phyloP scores from a whole-genome alignment of 2,329 filamentous ascomycete species.

The Venturia carpophila region DNA sequence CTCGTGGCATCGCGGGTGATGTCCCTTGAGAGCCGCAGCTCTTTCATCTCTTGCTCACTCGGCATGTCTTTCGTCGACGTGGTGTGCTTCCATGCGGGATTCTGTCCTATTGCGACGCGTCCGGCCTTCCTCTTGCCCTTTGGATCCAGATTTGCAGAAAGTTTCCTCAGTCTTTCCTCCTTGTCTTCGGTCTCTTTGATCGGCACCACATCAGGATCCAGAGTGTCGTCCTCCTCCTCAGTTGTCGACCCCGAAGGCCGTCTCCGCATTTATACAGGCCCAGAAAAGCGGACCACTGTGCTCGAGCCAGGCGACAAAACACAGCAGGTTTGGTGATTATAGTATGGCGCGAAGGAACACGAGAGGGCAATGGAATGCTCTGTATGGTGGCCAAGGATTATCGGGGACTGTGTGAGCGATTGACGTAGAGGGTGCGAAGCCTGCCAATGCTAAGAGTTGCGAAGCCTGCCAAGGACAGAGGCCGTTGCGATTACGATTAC shows the following conservation, averaged over 20 bases:
- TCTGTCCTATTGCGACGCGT: not conserved
- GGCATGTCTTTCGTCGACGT: not conserved
- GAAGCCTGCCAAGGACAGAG: not conserved
- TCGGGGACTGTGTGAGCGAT: not conserved
- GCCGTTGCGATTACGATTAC: slow-evolving; percentile 11
- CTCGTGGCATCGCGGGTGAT: slow-evolving; percentile 24
- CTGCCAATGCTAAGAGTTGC: not conserved
- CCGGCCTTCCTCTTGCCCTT: slow-evolving; percentile 6
- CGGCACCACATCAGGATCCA: slow-evolving; percentile 5
- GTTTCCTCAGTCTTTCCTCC: slow-evolving; percentile 15
- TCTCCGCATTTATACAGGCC: slow-evolving; percentile 32
- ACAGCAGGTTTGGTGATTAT: slow-evolving; percentile 9
- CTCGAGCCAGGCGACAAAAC: slow-evolving; percentile 13
- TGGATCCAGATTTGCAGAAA: not conserved
- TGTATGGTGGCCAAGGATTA: not conserved
- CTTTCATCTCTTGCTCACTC: slow-evolving; percentile 21
- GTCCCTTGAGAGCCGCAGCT: slow-evolving; percentile 13
- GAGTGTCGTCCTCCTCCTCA: slow-evolving; percentile 28
- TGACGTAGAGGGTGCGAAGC: not conserved
- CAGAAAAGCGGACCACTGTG: slow-evolving; percentile 6
- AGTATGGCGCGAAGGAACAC: not conserved
- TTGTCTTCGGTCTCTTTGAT: slow-evolving; percentile 4
- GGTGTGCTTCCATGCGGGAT: slow-evolving; percentile 14
- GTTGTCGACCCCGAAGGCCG: slow-evolving; percentile 34
- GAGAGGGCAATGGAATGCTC: not conserved